Conservation (phyloP, 1,284 basidiomycete genomes). For the Cutaneotrichosporon sp. region DNA sequence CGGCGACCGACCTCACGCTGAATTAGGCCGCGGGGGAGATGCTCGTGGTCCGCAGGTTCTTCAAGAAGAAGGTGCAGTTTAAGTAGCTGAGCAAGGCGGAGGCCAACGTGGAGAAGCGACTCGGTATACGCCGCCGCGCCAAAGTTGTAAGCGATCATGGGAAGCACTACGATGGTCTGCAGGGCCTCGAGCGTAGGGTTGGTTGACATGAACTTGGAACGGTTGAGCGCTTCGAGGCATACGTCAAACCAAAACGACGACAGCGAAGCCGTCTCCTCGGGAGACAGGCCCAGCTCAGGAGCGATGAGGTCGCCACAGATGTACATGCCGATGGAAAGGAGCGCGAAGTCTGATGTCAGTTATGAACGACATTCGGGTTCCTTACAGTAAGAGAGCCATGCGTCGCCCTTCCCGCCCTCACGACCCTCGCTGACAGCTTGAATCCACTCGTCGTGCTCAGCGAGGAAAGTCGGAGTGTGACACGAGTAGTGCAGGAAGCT, state of each 20-base stretch:
- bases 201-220: constrained; percentile 24
- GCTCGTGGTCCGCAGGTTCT: constrained; percentile 14
- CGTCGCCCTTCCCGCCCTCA: constrained; percentile 18
- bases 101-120: constrained; percentile 20
- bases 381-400: constrained; percentile 21
- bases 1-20: constrained; percentile 19
- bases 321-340: constrained; percentile 23
- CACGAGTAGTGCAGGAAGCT: constrained; percentile 25
- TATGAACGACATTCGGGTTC: background rate
- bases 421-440: constrained; percentile 15
- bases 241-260: constrained; percentile 24
- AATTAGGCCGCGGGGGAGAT: constrained; percentile 16
- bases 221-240: constrained; percentile 23
- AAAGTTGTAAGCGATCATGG: constrained; percentile 24
- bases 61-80: constrained; percentile 19
- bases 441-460: constrained; percentile 30
- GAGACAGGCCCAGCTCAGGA: constrained; percentile 18
- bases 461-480: constrained; percentile 27
- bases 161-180: constrained; percentile 21
- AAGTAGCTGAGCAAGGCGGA: constrained; percentile 20
- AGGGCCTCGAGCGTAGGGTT: constrained; percentile 24
- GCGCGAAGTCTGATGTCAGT: constrained; percentile 16
- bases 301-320: constrained; percentile 20
- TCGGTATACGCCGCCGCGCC: constrained; percentile 24
- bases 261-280: constrained; percentile 16